phyloP scores from a whole-genome alignment of 257 asterid species.

The Solanum appendiculatum region DNA sequence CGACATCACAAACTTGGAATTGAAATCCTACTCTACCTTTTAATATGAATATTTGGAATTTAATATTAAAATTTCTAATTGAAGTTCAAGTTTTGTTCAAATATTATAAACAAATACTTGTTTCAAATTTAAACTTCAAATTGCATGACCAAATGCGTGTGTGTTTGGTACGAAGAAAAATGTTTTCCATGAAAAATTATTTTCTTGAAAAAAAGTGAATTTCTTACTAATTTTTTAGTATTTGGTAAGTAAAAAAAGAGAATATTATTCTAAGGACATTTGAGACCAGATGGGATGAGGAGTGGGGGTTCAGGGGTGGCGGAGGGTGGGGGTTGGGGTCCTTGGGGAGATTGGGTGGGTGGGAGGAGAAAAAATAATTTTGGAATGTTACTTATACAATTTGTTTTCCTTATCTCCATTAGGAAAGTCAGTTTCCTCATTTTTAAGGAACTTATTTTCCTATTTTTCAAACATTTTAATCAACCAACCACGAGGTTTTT shows the following conservation, averaged over 20 bases:
- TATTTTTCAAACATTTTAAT: background rate
- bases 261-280: no score
- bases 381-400: no score
- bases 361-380: background rate
- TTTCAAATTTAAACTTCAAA: no score
- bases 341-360: background rate
- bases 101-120: no score
- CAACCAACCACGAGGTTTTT: rapidly evolving
- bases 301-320: background rate
- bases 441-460: no score
- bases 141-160: no score
- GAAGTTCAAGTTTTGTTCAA: background rate
- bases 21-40: background rate
- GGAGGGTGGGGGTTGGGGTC: background rate
- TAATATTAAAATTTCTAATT: no score
- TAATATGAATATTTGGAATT: background rate
- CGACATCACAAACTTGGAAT: background rate
- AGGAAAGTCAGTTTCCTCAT: no score
- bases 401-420: background rate
- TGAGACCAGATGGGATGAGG: background rate
- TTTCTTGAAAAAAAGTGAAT: no score
- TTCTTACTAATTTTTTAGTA: no score
- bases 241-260: background rate
- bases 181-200: no score
- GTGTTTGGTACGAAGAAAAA: background rate